Evolutionary conservation across 371 early-diverging fungal species (phyloP), one percentile per base, ranked within the genome.

Genomic region (Mucor irregularis): DNA sequence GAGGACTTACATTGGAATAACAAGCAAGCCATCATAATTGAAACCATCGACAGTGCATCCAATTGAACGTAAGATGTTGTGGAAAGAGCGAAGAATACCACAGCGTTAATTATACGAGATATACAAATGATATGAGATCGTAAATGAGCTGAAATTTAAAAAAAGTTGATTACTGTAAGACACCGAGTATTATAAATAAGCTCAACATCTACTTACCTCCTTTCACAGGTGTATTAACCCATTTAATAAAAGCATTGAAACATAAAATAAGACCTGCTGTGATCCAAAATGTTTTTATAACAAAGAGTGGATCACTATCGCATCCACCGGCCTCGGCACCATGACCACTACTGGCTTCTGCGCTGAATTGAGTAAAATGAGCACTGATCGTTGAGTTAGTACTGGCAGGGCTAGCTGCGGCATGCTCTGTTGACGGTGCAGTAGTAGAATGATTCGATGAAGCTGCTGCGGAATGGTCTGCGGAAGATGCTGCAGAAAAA

Each of bases 1-100:
- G 29, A 38, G 24, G n/a, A 65, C 72, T 67, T 68, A 78, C 78
- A 68, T 64, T 81, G 81, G 22, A 81, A 26, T 4, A 71, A 49
- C 24, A 81, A 66, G 46, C 78, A 83, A 35, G 69, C 70, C 38
- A 76, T 74, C 77, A 81, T 75, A 26, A 80, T 53, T 4, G 76
- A 76, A 25, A 80, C 52, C 55, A 81, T 71, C 1, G 64, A 66
- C 17, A 81, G 60, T 2, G 75, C 76, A 24, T 73, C 66, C 46
- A 81, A 47, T 17, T 71, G 58, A 3, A 63, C 66, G 47, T 62
- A 63, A 3, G 80, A 70, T 0, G 69, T 66, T 0, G 68, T 69
- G 16, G 80, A 57, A 16, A 83, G 64, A 26, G 71, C 74, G 35
- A 83, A 76, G 29, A 83, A 78, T 10, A 79, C 53, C 14, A 81